Percentiles rank a stretch among this genome's conserved stretches.
Conservation (phyloP, 1,139 yeast genomes). For the Lodderomyces elongisporus region DNA sequence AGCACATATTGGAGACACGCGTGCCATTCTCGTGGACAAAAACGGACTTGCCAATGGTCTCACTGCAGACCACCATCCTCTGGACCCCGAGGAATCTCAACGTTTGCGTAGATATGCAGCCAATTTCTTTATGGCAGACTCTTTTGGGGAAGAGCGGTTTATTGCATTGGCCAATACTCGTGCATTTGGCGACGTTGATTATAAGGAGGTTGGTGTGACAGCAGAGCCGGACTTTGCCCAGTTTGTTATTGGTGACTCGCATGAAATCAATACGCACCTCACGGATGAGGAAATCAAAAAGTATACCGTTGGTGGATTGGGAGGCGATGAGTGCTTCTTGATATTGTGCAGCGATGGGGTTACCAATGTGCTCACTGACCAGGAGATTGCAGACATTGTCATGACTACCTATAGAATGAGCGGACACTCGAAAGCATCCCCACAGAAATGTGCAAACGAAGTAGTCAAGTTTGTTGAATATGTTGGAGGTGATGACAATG, state of each 20-base stretch:
- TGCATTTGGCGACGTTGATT: slow-evolving; percentile 83
- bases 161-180: slow-evolving; percentile 86
- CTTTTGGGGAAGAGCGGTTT: slow-evolving; percentile 90
- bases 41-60: slow-evolving; percentile 75
- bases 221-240: slow-evolving; percentile 89
- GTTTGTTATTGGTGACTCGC: slow-evolving; percentile 53
- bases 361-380: slow-evolving; percentile 74
- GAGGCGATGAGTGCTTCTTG: slow-evolving; percentile 80
- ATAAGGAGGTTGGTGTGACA: slow-evolving; percentile 76
- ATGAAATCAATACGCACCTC: slow-evolving; percentile 28
- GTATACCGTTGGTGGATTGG: slow-evolving; percentile 47
- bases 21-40: slow-evolving; percentile 75
- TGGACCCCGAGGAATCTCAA: slow-evolving; percentile 70
- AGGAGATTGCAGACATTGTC: slow-evolving; percentile 83
- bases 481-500: slow-evolving; percentile 90
- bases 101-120: slow-evolving; percentile 69
- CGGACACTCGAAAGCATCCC: slow-evolving; percentile 71
- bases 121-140: slow-evolving; percentile 74
- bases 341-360: slow-evolving; percentile 85
- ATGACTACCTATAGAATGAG: slow-evolving; percentile 64
- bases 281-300: slow-evolving; percentile 35
- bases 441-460: slow-evolving; percentile 82
- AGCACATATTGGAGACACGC: slow-evolving; percentile 94
- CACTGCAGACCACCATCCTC: slow-evolving; percentile 83
- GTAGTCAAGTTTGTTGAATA: slow-evolving; percentile 79